Evolutionary conservation across 2,329 filamentous ascomycete genomes (phyloP).

Genomic region (Dothistroma septosporum): DNA sequence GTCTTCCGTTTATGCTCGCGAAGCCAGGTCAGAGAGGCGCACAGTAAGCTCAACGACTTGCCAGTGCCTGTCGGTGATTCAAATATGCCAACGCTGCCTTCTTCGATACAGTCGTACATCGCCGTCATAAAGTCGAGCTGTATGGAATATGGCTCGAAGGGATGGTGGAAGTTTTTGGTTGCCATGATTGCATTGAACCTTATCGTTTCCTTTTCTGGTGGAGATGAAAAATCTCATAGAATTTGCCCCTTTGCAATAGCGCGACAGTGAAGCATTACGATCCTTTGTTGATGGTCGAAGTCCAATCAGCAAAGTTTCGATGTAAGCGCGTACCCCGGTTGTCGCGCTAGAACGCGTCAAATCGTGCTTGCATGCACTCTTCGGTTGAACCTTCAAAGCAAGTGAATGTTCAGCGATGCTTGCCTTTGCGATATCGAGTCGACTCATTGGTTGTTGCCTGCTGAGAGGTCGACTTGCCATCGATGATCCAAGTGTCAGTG

Average conservation of each 20-base stretch:
- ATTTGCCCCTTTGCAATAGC: background rate
- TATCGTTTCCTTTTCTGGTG: background rate
- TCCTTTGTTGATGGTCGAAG: background rate
- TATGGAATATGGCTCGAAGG: conserved; percentile 81
- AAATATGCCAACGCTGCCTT: conserved; percentile 79
- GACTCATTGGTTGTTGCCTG: conserved; percentile 19
- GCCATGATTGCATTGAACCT: conserved; percentile 19
- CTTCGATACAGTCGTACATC: conserved; percentile 72
- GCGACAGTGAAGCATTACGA: background rate
- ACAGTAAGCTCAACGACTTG: conserved; percentile 89
- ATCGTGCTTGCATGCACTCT: conserved; percentile 9
- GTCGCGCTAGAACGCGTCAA: conserved; percentile 25
- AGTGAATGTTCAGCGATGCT: conserved; percentile 37
- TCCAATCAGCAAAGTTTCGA: background rate
- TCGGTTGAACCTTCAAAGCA: background rate
- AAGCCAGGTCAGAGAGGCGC: conserved; percentile 85
- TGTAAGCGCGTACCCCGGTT: conserved; percentile 4
- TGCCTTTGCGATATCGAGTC: conserved; percentile 43
- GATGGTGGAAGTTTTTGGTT: conserved; percentile 70
- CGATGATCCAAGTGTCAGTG: conserved; percentile 64
- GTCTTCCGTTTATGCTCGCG: conserved; percentile 67
- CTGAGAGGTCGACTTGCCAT: conserved; percentile 24
- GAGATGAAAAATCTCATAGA: background rate
- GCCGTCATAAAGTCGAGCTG: conserved; percentile 84
- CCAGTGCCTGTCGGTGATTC: conserved; percentile 87